phyloP scores from a whole-genome alignment of 129 eudicot genomes.

The Glebionis coronaria region DNA sequence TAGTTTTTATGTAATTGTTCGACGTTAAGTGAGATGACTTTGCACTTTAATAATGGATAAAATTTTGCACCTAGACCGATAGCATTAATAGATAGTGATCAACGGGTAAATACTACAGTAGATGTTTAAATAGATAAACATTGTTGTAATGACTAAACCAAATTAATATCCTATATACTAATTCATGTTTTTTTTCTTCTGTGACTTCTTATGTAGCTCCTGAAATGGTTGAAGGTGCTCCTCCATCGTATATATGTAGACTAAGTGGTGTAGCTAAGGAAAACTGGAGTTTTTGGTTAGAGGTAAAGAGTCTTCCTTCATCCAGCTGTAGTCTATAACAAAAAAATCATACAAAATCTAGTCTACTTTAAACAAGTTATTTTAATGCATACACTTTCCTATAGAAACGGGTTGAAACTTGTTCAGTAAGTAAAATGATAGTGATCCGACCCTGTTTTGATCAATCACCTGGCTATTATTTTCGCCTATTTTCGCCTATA shows the following conservation, averaged over 20 bases:
- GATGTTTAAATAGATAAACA: no score
- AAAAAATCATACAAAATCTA: background rate
- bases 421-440: no score
- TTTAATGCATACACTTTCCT: no score
- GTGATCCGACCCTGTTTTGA: background rate
- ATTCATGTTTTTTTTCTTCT: conserved; percentile 13
- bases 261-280: conserved; percentile 77
- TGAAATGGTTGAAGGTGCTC: conserved; percentile 57
- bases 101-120: no score
- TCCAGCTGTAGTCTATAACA: background rate
- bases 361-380: background rate
- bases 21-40: background rate
- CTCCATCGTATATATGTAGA: conserved; percentile 85
- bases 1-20: conserved; percentile 13
- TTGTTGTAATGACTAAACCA: no score
- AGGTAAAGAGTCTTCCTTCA: conserved; percentile 49
- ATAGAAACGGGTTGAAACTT: no score
- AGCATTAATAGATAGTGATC: background rate
- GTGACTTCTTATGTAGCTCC: conserved; percentile 55
- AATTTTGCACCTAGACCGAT: background rate
- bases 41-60: background rate
- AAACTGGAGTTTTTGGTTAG: conserved; percentile 97
- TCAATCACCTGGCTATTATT: background rate
- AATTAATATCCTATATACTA: conserved; percentile 3
- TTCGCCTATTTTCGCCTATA: background rate